phyloP scores from a whole-genome alignment of 352 stramenopile species.

The Pythium dissotocum region DNA sequence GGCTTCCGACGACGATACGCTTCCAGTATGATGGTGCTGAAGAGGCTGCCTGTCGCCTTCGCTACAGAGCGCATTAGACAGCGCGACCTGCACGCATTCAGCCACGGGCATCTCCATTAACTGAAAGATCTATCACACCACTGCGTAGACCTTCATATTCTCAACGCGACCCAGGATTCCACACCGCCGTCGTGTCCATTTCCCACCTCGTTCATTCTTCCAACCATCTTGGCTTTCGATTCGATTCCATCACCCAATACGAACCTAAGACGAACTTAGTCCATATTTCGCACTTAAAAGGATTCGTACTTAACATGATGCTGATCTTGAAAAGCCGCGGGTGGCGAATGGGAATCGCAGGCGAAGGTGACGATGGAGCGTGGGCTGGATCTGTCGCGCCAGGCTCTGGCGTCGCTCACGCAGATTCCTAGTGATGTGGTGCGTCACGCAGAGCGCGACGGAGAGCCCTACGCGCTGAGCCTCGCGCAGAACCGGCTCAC shows the following conservation, averaged over 20 bases:
- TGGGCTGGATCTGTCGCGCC: slow-evolving; percentile 52
- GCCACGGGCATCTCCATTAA: not conserved
- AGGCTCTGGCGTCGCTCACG: slow-evolving; percentile 44
- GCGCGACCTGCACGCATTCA: not conserved
- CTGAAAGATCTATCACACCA: not conserved
- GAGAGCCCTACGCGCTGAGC: slow-evolving; percentile 42
- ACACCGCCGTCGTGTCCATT: not conserved
- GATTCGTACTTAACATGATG: not conserved
- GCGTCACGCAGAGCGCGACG: slow-evolving; percentile 38
- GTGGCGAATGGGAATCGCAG: not conserved
- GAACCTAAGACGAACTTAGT: not conserved
- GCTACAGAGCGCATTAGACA: not conserved
- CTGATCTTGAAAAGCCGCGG: slow-evolving; percentile 21
- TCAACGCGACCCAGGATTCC: not conserved
- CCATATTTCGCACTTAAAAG: not conserved
- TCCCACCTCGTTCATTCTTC: too few relatives aligned
- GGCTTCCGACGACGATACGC: not conserved
- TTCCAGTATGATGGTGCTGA: not conserved
- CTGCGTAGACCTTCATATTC: not conserved
- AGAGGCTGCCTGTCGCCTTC: not conserved
- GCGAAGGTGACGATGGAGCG: slow-evolving; percentile 24
- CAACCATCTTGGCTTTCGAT: too few relatives aligned
- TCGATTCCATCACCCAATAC: too few relatives aligned
- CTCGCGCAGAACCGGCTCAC: slow-evolving; percentile 54
- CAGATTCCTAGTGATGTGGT: slow-evolving; percentile 52